Evolutionary conservation across 148 eudicot genomes (phyloP), one percentile per base, ranked within the genome.

Genomic region (Linanthus parryae): DNA sequence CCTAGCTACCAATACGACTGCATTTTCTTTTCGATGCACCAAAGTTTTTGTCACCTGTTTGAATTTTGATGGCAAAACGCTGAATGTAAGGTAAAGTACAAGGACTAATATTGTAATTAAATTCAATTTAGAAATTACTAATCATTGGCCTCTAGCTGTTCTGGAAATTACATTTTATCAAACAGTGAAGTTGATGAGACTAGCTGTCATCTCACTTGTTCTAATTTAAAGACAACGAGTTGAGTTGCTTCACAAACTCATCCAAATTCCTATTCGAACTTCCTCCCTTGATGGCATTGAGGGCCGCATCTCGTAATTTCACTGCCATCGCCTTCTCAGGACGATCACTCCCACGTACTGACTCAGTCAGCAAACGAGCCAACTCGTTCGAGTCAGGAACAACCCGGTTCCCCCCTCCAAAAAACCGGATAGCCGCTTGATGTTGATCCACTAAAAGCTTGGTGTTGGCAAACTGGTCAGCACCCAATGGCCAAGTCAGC

Each of bases 401-500:
- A 1, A 67, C 66, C 20, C 71, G 46, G 9, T 5, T 1, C 7
- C 64, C 67, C 0, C 80, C 86, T 27, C 74, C 75, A 21, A 73
- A 68, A 2, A 65, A 49, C 17, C 49, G 57, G 6, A 78, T 48
- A 3, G 69, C 92, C 7, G 56, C 58, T 0, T 69, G 83, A 52
- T 48, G 29, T 25, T 76, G 51, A 6, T 88, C 84, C 10, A 76
- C 88, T 49, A 88, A 26, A 13, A 76, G 37, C 55, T 56, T 60
- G 0, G 84, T 82, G 25, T 79, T 67, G 2, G 61, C n/a, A 54
- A 66, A 81, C 25, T 88, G 96, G 62, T 84, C 96, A 1, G 78
- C 82, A 28, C 63, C 73, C 73, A 66, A 67, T 3, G 96, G 89
- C 86, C 96, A 84, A 0, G 74, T 76, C 51, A 88, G 39, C 50